These are phyloP conservation scores for Ilex asprella DNA, from an alignment of 257 asterid genomes.

Conservation along the genomic window DNA sequence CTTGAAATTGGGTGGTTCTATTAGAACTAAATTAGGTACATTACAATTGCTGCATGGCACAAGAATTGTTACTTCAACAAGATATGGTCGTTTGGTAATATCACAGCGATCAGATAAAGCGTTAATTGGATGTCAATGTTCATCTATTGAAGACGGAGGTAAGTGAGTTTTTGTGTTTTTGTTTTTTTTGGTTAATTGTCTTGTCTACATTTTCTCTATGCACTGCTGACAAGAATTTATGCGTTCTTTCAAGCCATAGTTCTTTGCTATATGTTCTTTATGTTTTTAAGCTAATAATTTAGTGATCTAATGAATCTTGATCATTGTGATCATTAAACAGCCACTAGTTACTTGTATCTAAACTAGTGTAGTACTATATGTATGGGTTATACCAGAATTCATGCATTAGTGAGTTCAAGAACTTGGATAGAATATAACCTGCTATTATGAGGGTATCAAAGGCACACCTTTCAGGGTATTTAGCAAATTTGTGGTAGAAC, in stretches of 20 bases:
- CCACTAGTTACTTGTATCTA: no score
- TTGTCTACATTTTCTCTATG: neutral
- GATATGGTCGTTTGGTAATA: conserved; percentile 34
- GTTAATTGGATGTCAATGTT: conserved; percentile 27
- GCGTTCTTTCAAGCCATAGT: neutral
- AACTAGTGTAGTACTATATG: no score
- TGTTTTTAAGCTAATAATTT: no score
- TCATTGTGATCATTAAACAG: no score
- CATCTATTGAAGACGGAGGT: conserved; percentile 38
- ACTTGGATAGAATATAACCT: no score
- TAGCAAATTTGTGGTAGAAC: no score
- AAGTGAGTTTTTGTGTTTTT: conserved; percentile 18
- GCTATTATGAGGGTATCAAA: no score
- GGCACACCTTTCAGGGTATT: no score
- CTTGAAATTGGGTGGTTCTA: conserved; percentile 35
- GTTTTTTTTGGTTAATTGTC: conserved; percentile 1
- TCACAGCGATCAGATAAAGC: conserved; percentile 31
- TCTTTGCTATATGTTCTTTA: no score
- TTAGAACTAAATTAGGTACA: conserved; percentile 34
- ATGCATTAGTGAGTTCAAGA: no score
- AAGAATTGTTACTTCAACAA: conserved; percentile 19
- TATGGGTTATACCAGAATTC: no score
- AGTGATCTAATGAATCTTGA: no score
- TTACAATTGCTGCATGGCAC: conserved; percentile 26
- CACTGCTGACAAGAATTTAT: neutral